Evolutionary conservation across 2,329 filamentous ascomycete species (phyloP), one percentile per base, ranked within the genome.

Genomic region (Exserohilum turcica): DNA sequence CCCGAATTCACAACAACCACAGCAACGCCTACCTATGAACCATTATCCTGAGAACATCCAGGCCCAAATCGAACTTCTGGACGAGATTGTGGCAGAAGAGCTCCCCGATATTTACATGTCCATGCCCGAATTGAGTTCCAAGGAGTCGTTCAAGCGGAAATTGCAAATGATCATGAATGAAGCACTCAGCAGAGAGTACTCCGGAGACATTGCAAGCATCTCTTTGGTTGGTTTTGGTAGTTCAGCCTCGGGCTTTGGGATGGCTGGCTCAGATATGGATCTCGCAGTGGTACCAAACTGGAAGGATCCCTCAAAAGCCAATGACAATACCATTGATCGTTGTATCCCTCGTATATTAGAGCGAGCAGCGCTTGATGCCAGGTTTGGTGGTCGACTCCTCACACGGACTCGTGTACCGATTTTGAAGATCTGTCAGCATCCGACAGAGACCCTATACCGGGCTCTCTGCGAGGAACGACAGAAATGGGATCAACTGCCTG

Each of bases 261-360:
- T 90, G 9, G 89, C 89, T 64, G 85, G 86, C n/a, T 93, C 92
- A 1, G 92, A 96, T 66, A 91, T 96, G 88, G 92, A 97, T 73
- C 82, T 96, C 27, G 89, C 88, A 7, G 82, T 96, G 29, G 78
- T 94, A 5, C 88, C 89, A 1, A 84, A 84, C 3, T 75, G 81
- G 69, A 66, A 61, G 40, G 59, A 69, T 38, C 37, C 56, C 27
- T 39, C 57, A 8, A 57, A 53, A 31, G 43, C 50, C 49, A 49
- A 62, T 12, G 62, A 68, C 9, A 66, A 69, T 45, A 61, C 70
- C 43, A 87, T 88, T 1, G 68, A 74, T 16, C 76, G 81, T 38
- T 78, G 82, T 1, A 86, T 94, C 49, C 91, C 91, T 1, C 83
- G 90, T 19, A 68, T 92, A 6, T 74, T 96, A 2, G 91, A 95